Evolutionary conservation across 176 grass and related monocot genomes (phyloP), one percentile per base, ranked within the genome.

Genomic region (Canna indica): DNA sequence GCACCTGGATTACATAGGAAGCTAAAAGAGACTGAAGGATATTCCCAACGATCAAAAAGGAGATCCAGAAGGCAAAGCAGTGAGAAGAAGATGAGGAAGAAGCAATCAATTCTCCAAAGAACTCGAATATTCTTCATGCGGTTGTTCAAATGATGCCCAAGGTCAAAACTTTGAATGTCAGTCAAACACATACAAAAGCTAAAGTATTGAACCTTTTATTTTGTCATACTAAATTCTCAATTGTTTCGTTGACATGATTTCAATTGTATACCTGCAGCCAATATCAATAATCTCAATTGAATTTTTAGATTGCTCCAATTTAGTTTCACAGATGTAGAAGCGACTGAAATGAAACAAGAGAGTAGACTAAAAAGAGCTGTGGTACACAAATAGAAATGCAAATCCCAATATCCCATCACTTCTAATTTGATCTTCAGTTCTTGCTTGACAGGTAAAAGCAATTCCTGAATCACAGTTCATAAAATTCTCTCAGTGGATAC

Each of bases 21-120:
- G 12, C 28, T 60, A 30, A 60, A 60, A 60, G 58, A 60, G 12
- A 60, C 24, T 59, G 56, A 28, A 59, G 56, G 56, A 59, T 59
- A 27, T 28, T 59, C 6, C 24, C 1, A 1, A 12, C 56, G 10
- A 3, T 28, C 11, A 2, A 15, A 30, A 59, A 31, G 58, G 24
- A 60, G 27, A 60, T 4, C 25, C 13, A 60, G 58, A 60, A 31
- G 26, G 58, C 26, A 60, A 60, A 60, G 11, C 8, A 60, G 12
- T 11, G 9, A 30, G 26, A 59, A 30, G 58, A 30, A 60, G 15
- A 27, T 28, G 26, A 60, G 28, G 26, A 60, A 60, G 58, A 60
- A 60, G 27, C 58, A 30, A 60, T 60, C 58, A 1, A 30, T 60
- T 30, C 58, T 60, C 11, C 10, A 31, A 15, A 60, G 27, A 60